Conservation (phyloP, 1,284 basidiomycete species). For the Cerrena zonata region DNA sequence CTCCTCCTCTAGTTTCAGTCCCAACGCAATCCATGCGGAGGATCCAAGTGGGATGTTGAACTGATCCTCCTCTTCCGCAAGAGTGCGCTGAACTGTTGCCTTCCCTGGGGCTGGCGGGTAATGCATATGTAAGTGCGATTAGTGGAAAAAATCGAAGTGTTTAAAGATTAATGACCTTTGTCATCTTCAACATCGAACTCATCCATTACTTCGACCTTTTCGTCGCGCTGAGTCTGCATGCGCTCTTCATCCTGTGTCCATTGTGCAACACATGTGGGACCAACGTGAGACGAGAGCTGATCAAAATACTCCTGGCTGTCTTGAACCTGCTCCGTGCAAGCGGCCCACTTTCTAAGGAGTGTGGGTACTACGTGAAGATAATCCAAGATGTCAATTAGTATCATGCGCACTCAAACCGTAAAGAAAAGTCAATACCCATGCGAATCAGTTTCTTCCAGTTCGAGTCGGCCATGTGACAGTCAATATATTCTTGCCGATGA, state of each 20-base stretch:
- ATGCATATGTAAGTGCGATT: neutral
- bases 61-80: neutral
- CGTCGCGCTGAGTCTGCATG: neutral
- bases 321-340: no score
- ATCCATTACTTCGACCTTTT: neutral
- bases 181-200: no score
- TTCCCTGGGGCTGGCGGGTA: neutral
- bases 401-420: neutral
- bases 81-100: neutral
- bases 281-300: no score
- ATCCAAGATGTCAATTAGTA: neutral
- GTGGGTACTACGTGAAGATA: neutral
- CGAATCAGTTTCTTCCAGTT: no score
- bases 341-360: no score
- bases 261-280: no score
- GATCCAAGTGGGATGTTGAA: neutral
- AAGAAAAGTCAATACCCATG: neutral
- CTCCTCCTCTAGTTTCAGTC: neutral
- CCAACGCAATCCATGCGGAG: neutral
- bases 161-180: neutral
- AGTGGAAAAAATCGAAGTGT: neutral
- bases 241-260: no score
- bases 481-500: slow-evolving; percentile 3
- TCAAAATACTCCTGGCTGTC: no score
- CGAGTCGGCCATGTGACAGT: slow-evolving; percentile 1